Evolutionary conservation across 306 rosid genomes (phyloP).

Genomic region (Pyrus communis): DNA sequence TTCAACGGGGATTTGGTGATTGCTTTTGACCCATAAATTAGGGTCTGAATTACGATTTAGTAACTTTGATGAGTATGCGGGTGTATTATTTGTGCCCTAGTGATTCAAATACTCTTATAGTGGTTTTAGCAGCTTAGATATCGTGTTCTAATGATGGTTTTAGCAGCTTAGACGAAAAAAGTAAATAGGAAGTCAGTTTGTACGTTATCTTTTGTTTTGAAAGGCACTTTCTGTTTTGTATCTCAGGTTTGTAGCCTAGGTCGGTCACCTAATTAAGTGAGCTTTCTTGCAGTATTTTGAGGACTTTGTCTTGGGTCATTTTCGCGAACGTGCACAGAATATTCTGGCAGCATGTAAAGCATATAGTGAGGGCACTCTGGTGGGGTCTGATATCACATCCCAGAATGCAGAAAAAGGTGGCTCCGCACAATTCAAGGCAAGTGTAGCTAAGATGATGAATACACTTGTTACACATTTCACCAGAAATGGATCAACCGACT

Average conservation of each 20-base stretch:
- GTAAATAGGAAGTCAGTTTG: not conserved
- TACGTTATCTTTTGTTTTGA: not conserved
- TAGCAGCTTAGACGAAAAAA: not conserved
- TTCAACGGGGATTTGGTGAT: not conserved
- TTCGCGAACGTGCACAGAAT: constrained; percentile 30
- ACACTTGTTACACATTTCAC: constrained; percentile 51
- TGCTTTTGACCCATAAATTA: not conserved
- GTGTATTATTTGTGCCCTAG: not conserved
- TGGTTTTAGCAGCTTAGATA: too few species aligned
- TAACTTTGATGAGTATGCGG: not conserved
- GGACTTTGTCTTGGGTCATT: constrained; percentile 55
- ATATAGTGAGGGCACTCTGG: constrained; percentile 49
- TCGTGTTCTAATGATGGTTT: not conserved
- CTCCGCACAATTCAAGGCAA: constrained; percentile 33
- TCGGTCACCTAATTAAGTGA: not conserved
- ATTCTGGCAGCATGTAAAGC: constrained; percentile 57
- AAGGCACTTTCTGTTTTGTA: not conserved
- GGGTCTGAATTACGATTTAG: not conserved
- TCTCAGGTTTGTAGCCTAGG: not conserved
- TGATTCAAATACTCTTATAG: too few species aligned
- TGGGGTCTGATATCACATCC: constrained; percentile 31
- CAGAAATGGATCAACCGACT: constrained; percentile 54
- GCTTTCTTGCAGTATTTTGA: constrained; percentile 60
- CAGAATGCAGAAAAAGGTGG: not conserved
- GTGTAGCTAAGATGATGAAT: constrained; percentile 50